Conservation (phyloP, 2,329 filamentous ascomycete genomes). For the Talaromyces sp. region DNA sequence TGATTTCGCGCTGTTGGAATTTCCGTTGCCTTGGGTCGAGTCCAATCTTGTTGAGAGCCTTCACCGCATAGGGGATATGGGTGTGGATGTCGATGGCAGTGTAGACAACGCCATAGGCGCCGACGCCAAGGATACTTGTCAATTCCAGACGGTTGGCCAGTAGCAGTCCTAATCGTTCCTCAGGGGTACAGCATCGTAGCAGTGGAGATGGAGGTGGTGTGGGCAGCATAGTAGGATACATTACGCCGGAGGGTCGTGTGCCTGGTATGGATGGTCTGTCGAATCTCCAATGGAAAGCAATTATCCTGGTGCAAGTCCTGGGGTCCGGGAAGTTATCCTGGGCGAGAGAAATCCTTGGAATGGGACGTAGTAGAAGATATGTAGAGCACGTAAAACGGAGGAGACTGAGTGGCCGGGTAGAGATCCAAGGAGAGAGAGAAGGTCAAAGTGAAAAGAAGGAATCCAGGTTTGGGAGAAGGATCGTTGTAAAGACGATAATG, state of each 20-base stretch:
- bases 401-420: conserved; percentile 1
- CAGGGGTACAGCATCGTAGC: conserved; percentile 62
- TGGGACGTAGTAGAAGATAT: conserved; percentile 1
- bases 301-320: conserved; percentile 17
- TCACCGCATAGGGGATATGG: conserved; percentile 84
- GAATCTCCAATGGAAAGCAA: conserved; percentile 6
- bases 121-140: conserved; percentile 81
- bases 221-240: conserved; percentile 48
- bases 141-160: conserved; percentile 81
- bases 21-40: conserved; percentile 81
- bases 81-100: conserved; percentile 80
- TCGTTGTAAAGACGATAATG: conserved; percentile 22
- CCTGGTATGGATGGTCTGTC: conserved; percentile 4
- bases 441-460: conserved; percentile 14
- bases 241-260: conserved; percentile 24
- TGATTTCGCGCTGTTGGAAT: conserved; percentile 92
- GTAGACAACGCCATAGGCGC: conserved; percentile 96
- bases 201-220: conserved; percentile 48
- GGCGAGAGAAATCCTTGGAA: conserved; percentile 14
- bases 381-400: conserved; percentile 2
- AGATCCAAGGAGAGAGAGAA: conserved; percentile 13
- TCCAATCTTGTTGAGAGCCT: conserved; percentile 92
- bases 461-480: conserved; percentile 15
- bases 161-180: conserved; percentile 81
- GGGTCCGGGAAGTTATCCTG: conserved; percentile 5